Conservation (phyloP, 257 asterid species). For the Eustoma russellianum region DNA sequence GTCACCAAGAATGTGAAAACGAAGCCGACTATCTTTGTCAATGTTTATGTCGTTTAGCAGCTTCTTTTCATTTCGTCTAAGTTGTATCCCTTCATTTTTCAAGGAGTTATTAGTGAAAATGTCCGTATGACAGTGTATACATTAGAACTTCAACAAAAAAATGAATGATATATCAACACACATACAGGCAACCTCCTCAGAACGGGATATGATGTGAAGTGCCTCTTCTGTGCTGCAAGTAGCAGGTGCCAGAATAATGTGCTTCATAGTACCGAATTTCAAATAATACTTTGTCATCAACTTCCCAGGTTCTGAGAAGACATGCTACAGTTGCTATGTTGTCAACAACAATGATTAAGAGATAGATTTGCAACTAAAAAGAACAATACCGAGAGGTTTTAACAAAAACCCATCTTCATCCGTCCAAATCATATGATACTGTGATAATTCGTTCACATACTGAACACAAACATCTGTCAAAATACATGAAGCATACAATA, state of each 20-base stretch:
- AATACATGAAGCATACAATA: conserved; percentile 15
- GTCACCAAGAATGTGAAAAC: conserved; percentile 82
- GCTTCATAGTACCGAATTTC: conserved; percentile 94
- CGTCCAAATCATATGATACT: conserved; percentile 84
- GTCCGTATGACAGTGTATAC: conserved; percentile 4
- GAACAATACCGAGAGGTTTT: conserved; percentile 69
- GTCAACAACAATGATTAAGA: conserved; percentile 4
- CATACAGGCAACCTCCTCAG: conserved; percentile 88
- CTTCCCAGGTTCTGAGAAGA: conserved; percentile 74
- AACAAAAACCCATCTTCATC: conserved; percentile 91
- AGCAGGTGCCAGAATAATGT: conserved; percentile 69
- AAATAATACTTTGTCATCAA: conserved; percentile 97
- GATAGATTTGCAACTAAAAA: conserved; percentile 6
- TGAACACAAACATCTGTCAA: conserved; percentile 72
- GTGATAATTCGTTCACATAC: conserved; percentile 77
- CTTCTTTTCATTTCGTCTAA: conserved; percentile 91
- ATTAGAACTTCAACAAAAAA: conserved; percentile 11
- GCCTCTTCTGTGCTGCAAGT: conserved; percentile 69
- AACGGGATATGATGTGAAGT: conserved; percentile 65
- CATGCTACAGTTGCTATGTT: conserved; percentile 8
- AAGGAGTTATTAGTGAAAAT: conserved; percentile 5
- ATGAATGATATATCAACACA: conserved; percentile 9
- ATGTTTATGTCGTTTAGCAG: conserved; percentile 74
- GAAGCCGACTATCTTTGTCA: conserved; percentile 83
- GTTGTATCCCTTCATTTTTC: conserved; percentile 86